Base-by-base conservation (phyloP, 345 rosid genomes). In the Boechera retrofracta region DNA sequence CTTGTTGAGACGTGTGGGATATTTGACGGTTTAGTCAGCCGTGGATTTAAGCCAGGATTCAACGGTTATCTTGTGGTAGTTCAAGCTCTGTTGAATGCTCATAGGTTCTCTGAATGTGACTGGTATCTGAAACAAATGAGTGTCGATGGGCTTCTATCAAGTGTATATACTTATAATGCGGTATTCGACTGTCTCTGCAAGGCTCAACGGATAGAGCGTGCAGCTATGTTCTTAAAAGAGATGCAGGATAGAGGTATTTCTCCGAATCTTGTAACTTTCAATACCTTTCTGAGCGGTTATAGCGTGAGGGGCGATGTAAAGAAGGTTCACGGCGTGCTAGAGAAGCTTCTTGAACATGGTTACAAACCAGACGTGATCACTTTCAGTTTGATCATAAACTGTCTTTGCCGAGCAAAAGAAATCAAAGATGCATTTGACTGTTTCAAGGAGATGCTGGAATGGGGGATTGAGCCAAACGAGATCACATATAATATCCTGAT, bases 241-340 rank as follows among this genome's bases (percentile, higher is more conserved):
- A 90, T 92, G 97, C 74, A 73, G 49, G 45, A 57, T 71, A 80
- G 66, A 78, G 91, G 82, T 35, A 69, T 94, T 36, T 74, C 77
- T 60, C 98, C 98, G 15, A 90, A 64, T 73, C 93, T 89, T 6
- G 87, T 89, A 58, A 92, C 97, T 55, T 92, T 92, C 80, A 94
- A 94, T 83, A 94, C 85, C 67, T 87, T 94, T 73, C 78, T 91
- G 31, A 80, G 78, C 55, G 92, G 91, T 52, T 71, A 89, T 77
- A 82, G 89, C 79, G 82, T 75, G 73, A 82, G 18, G 39, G 89
- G 89, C 3, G 74, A 90, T 39, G 78, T 90, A 36, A 29, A 56
- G 29, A 78, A 86, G 76, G 88, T 83, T 41, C 82, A 72, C 7
- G 72, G 77, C 24, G 53, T 90, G 55, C 49, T 92, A 67, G 59